phyloP scores from a whole-genome alignment of 2,329 filamentous ascomycete genomes.

The Aspergillus sp. region DNA sequence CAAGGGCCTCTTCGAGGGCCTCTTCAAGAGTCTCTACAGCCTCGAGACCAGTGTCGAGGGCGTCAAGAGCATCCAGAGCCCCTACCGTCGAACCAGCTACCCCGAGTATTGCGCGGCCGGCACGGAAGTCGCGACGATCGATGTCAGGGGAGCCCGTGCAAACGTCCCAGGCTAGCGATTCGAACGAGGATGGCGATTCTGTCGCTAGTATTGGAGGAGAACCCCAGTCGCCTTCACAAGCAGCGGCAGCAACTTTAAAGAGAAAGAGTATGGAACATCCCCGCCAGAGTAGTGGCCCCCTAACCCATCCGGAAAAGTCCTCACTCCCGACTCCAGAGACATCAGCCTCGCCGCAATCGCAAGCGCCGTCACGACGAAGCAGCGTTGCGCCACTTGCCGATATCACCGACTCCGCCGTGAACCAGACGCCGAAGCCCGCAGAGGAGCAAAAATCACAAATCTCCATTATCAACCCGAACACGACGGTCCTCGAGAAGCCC shows the following conservation, averaged over 20 bases:
- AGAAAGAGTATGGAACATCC: slow-evolving; percentile 53
- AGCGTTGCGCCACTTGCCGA: slow-evolving; percentile 60
- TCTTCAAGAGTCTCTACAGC: no score
- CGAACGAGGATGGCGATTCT: slow-evolving; percentile 18
- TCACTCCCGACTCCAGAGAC: slow-evolving; percentile 44
- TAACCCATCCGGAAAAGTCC: slow-evolving; percentile 32
- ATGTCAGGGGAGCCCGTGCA: slow-evolving; percentile 36
- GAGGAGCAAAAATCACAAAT: slow-evolving; percentile 45
- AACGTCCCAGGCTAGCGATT: slow-evolving; percentile 9
- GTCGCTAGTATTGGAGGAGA: slow-evolving; percentile 37
- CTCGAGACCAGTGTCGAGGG: no score
- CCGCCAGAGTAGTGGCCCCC: slow-evolving; percentile 37
- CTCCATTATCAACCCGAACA: slow-evolving; percentile 64
- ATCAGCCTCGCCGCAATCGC: slow-evolving; percentile 48
- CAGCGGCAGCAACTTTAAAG: slow-evolving; percentile 52
- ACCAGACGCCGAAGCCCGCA: slow-evolving; percentile 46
- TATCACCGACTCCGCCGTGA: slow-evolving; percentile 62
- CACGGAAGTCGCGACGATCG: slow-evolving; percentile 37
- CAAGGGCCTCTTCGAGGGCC: no score
- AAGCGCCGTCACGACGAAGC: slow-evolving; percentile 31
- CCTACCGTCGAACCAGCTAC: slow-evolving; percentile 46
- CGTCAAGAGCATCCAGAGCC: slow-evolving; percentile 48
- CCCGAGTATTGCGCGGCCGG: slow-evolving; percentile 26
- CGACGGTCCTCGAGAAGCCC: slow-evolving; percentile 74
- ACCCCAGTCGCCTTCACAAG: slow-evolving; percentile 49